These are phyloP conservation scores for Naganishia vishniacii DNA, from an alignment of 768 basidiomycete species.

Conservation along the genomic window DNA sequence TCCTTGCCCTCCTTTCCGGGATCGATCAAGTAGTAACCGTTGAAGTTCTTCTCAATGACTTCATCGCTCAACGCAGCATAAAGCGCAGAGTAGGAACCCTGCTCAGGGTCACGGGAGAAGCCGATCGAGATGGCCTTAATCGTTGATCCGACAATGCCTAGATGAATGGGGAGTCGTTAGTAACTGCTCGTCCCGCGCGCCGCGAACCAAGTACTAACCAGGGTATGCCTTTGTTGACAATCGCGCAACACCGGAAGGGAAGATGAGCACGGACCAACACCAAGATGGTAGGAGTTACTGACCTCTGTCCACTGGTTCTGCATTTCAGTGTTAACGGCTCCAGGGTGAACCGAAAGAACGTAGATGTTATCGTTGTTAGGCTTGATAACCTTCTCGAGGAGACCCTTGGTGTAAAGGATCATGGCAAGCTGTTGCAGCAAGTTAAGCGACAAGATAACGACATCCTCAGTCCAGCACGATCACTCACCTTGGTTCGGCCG, in stretches of 20 bases:
- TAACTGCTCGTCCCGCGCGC: not conserved
- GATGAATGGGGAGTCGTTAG: not conserved
- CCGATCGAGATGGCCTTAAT: slow-evolving; percentile 7
- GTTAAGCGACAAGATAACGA: not conserved
- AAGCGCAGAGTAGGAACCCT: slow-evolving; percentile 42
- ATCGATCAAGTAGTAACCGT: slow-evolving; percentile 43
- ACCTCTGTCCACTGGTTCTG: slow-evolving; percentile 38
- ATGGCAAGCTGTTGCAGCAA: slow-evolving; percentile 37
- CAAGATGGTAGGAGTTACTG: too few relatives aligned
- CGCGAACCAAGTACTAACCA: not conserved
- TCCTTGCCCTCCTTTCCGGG: slow-evolving; percentile 39
- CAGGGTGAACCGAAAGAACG: slow-evolving; percentile 44
- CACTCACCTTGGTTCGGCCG: slow-evolving; percentile 50
- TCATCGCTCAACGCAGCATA: slow-evolving; percentile 35
- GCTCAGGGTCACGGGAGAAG: slow-evolving; percentile 33
- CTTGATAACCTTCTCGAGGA: slow-evolving; percentile 46
- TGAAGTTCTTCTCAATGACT: slow-evolving; percentile 39
- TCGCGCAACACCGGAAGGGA: too few relatives aligned
- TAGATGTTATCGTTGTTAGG: slow-evolving; percentile 44
- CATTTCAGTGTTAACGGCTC: slow-evolving; percentile 47
- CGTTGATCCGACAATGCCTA: slow-evolving; percentile 4
- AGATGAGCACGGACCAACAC: too few relatives aligned
- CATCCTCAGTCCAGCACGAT: not conserved
- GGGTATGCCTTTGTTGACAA: too few relatives aligned
- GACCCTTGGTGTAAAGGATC: slow-evolving; percentile 49